Base-by-base conservation (phyloP, 2,329 filamentous ascomycete species). In the Aspergillus neotritici region DNA sequence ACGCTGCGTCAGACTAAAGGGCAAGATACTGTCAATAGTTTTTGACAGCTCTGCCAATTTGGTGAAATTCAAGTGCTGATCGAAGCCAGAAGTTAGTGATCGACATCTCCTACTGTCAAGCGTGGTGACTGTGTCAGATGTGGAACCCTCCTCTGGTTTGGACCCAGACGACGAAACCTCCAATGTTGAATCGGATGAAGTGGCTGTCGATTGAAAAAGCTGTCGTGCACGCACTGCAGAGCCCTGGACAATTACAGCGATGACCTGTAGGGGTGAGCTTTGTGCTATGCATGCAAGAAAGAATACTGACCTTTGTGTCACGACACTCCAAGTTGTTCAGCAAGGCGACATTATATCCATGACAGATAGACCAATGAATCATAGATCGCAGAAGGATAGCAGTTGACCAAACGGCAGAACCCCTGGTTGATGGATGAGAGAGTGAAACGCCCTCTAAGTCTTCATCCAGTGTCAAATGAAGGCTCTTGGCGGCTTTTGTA, bases 261-360 rank as follows among this genome's bases (percentile, higher is more conserved):
- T 52, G 17, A 53, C 50, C 54, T 57, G 12, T 9, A 14, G 11
- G 1, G 15, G 30, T 50, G n/a, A 46, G 39, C 38, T 8, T 11
- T 6, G 3, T 34, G 2, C 7, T 25, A 25, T 28, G 30, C 12
- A 35, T 14, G 4, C n/a, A n/a, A 33, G 16, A 13, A 3, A 28
- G 38, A 15, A 21, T 29, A 42, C 54, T 31, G 52, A 79, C 78
- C 62, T 84, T 85, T 1, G 80, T 83, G 55, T 84, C 83, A 37
- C 69, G 66, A 53, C 79, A 84, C 40, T 82, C 75, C 9, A 86
- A 58, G 29, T 73, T 76, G 46, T 87, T 82, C 34, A 86, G 70
- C 16, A 86, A 65, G 1, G 79, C 80, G 5, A 83, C 69, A 54
- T 80, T 83, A 57, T 76, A 79, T 0, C 78, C 76, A n/a, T 67